Base-by-base conservation (phyloP, 768 basidiomycete species). In the Podaxis sp. region DNA sequence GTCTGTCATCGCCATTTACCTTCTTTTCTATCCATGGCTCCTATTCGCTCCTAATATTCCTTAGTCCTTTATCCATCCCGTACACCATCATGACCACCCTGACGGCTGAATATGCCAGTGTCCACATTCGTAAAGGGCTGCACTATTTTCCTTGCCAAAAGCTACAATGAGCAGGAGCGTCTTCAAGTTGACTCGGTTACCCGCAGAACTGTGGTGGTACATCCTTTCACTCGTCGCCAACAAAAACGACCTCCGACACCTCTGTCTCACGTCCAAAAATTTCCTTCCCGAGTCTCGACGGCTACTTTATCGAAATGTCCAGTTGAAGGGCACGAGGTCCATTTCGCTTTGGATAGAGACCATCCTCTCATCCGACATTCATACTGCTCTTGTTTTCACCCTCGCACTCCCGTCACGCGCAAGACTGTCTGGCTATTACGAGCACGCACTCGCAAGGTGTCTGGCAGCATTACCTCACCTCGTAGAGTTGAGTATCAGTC, bases 221-320 rank as follows among this genome's bases (percentile, higher is more conserved):
- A 40, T 42, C 21, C 27, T 55, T 21, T 25, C 38, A 13, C 42
- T 55, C 40, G 6, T 55, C 38, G 23, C 47, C 25, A 28, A 7
- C 37, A 55, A 25, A 42, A 55, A 42, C 23, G 54, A 55, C 54
- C 11, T 55, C 14, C 54, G 54, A 44, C 38, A 55, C 36, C 54
- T 55, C 37, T 55, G 54, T 27, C 54, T 55, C 54, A 35, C 40
- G 9, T 55, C 27, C 38, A 40, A 42, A 25, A 16, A 10, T 5
- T n/a, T 55, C 11, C 25, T 55, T 7, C 54, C 54, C 37, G 54
- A 55, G 23, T 38, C 37, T n/a, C 54, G 54, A 13, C 54, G 54
- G 5, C 16, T 40, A 18, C 54, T 55, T 25, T 55, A 55, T 27
- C 54, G 40, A 27, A 14, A 55, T 44, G 40, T 55, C 11, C 11